Base-by-base conservation (phyloP, 2,329 filamentous ascomycete species). In the Fusarium globosum region DNA sequence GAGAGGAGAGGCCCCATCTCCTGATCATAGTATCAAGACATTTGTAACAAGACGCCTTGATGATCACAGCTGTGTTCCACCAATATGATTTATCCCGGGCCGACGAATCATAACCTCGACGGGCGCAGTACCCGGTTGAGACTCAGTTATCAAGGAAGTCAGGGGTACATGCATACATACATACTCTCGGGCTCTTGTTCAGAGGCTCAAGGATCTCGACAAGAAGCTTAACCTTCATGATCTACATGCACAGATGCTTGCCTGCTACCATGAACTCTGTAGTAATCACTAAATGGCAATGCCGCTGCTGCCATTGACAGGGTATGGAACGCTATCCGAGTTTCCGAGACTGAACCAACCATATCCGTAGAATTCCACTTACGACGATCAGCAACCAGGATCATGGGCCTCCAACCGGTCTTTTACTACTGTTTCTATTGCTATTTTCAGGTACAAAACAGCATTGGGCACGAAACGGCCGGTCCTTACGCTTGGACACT, bases 101-200 rank as follows among this genome's bases (percentile, higher is more conserved):
- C 23, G 39, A 45, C n/a, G 41, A 68, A 52, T 30, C 36, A 28
- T 33, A 28, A 26, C 43, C n/a, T 41, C 45, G 5, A 41, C 52
- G 65, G 66, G 59, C 23, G 23, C 41, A 23, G 52, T 70, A 64
- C 60, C 67, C 59, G 59, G 36, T 18, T 38, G 30, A 30, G 38
- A 48, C 26, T 53, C 35, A 14, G n/a, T 36, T 30, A 33, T 42
- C 51, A 38, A 46, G 42, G 30, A 38, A 33, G 30, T 33, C 30
- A 21, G 14, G 23, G 26, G 39, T 26, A 65, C 43, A 39, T 26
- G 43, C 49, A n/a, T 33, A 14, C 39, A 35, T 26, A 45, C 49
- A n/a, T 33, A 23, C 38, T 33, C 15, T 20, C 23, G 15, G 28
- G 16, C 36, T 30, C 38, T 23, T 43, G 9, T 23, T 46, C 46